phyloP scores from a whole-genome alignment of 495 filamentous ascomycete genomes.

The Usnea hakonensis region DNA sequence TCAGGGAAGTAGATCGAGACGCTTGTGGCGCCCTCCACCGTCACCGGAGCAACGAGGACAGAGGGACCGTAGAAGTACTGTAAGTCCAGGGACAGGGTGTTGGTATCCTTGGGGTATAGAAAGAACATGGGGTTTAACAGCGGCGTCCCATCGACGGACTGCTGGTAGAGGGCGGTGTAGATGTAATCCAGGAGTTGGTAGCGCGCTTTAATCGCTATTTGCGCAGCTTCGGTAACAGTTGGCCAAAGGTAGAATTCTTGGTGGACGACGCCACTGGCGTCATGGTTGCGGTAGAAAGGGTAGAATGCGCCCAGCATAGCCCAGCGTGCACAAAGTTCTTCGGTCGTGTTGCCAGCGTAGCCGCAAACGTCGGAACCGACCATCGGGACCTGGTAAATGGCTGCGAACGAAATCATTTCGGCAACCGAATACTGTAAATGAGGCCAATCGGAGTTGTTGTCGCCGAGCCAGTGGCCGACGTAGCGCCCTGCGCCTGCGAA shows the following conservation, averaged over 20 bases:
- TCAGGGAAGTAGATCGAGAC: conserved; percentile 67
- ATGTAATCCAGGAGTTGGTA: conserved; percentile 75
- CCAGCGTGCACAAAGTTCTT: conserved; percentile 79
- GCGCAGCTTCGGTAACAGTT: conserved; percentile 55
- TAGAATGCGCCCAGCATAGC: conserved; percentile 71
- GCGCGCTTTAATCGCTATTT: conserved; percentile 64
- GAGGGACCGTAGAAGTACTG: conserved; percentile 71
- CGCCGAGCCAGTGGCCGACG: conserved; percentile 84
- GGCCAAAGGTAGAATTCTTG: conserved; percentile 80
- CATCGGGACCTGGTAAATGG: conserved; percentile 82
- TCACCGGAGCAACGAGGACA: conserved; percentile 68
- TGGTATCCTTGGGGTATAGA: conserved; percentile 58
- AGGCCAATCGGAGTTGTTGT: conserved; percentile 69
- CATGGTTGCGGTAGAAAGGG: conserved; percentile 82
- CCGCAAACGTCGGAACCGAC: conserved; percentile 80
- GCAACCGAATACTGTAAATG: conserved; percentile 64
- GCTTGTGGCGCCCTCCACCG: conserved; percentile 50
- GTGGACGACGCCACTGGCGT: conserved; percentile 38
- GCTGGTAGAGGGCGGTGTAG: conserved; percentile 64
- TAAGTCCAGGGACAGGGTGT: conserved; percentile 50
- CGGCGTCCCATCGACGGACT: conserved; percentile 62
- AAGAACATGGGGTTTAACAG: conserved; percentile 63
- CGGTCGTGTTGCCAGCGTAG: conserved; percentile 62
- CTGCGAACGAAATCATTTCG: conserved; percentile 62
- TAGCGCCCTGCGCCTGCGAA: conserved; percentile 71